phyloP scores from a whole-genome alignment of 805 yeast genomes.

The Lipomyces kockii region DNA sequence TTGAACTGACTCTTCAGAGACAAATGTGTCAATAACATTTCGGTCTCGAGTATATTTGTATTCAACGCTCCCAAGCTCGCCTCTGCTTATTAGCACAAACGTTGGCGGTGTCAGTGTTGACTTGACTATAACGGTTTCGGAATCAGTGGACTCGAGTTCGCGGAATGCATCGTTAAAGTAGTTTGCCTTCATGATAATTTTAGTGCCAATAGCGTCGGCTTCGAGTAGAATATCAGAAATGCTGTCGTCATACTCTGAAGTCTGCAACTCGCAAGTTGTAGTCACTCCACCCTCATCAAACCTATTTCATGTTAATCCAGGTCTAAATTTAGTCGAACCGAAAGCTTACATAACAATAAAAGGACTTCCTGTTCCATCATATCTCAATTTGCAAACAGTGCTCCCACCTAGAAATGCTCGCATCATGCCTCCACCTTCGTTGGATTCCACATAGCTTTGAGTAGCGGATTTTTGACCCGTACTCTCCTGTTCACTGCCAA shows the following conservation, averaged over 20 bases:
- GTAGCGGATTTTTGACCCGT: background rate
- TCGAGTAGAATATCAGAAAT: constrained; percentile 21
- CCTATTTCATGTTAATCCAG: constrained; percentile 9
- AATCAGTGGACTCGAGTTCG: constrained; percentile 30
- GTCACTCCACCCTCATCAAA: constrained; percentile 34
- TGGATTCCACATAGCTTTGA: background rate
- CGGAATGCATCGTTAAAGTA: constrained; percentile 28
- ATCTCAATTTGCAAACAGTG: constrained; percentile 34
- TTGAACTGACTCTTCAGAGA: constrained; percentile 3
- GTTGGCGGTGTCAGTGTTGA: constrained; percentile 9
- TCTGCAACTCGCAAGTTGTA: constrained; percentile 38
- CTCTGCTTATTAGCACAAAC: constrained; percentile 16
- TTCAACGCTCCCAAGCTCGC: constrained; percentile 30
- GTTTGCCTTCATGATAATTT: constrained; percentile 25
- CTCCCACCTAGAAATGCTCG: constrained; percentile 14
- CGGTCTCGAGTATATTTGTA: constrained; percentile 23
- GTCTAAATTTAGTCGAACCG: background rate
- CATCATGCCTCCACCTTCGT: constrained; percentile 7
- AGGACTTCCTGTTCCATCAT: constrained; percentile 21
- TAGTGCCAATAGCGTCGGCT: constrained; percentile 21
- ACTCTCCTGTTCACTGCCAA: constrained; percentile 14
- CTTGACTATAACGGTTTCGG: constrained; percentile 21
- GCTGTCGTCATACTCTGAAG: constrained; percentile 29
- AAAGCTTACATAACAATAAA: constrained; percentile 29
- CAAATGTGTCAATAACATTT: constrained; percentile 21